These are phyloP conservation scores for Cryphonectria japonica DNA, from an alignment of 2,329 filamentous ascomycete genomes.

Conservation along the genomic window DNA sequence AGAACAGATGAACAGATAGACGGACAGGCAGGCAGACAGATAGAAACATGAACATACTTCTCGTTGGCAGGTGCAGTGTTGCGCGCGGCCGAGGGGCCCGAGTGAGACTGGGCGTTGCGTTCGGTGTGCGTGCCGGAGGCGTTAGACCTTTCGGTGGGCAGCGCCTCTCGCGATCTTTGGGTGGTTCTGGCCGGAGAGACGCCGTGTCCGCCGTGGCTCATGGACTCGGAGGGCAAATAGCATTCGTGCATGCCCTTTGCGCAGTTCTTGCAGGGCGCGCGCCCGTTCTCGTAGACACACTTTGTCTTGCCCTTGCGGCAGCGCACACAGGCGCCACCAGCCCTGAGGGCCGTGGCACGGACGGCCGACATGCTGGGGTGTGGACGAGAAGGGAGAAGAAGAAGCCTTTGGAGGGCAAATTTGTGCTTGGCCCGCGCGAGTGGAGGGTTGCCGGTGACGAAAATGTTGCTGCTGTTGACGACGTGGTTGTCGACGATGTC, in stretches of 20 bases:
- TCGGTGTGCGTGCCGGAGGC: slow-evolving; percentile 46
- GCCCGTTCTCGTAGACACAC: slow-evolving; percentile 65
- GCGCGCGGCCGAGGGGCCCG: slow-evolving; percentile 49
- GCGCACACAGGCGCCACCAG: slow-evolving; percentile 64
- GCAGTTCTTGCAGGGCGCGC: slow-evolving; percentile 67
- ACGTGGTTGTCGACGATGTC: neutral
- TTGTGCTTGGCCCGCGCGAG: neutral
- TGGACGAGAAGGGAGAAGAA: neutral
- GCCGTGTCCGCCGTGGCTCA: slow-evolving; percentile 60
- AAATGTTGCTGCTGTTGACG: neutral
- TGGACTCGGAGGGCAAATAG: slow-evolving; percentile 63
- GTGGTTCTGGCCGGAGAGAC: slow-evolving; percentile 59
- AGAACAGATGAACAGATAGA: slow-evolving; percentile 19
- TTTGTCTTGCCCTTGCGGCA: slow-evolving; percentile 68
- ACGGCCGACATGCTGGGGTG: slow-evolving; percentile 49
- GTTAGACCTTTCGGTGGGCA: slow-evolving; percentile 56
- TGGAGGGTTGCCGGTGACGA: neutral
- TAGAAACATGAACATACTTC: slow-evolving; percentile 52
- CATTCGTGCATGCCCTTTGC: slow-evolving; percentile 67
- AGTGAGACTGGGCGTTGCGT: slow-evolving; percentile 45
- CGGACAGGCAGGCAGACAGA: slow-evolving; percentile 22
- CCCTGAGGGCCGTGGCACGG: slow-evolving; percentile 62
- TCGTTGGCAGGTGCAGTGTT: slow-evolving; percentile 53
- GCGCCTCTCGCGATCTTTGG: slow-evolving; percentile 57
- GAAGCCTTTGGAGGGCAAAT: neutral